Conservation (phyloP, 108 stramenopile genomes). For the Cyclotella cryptica region DNA sequence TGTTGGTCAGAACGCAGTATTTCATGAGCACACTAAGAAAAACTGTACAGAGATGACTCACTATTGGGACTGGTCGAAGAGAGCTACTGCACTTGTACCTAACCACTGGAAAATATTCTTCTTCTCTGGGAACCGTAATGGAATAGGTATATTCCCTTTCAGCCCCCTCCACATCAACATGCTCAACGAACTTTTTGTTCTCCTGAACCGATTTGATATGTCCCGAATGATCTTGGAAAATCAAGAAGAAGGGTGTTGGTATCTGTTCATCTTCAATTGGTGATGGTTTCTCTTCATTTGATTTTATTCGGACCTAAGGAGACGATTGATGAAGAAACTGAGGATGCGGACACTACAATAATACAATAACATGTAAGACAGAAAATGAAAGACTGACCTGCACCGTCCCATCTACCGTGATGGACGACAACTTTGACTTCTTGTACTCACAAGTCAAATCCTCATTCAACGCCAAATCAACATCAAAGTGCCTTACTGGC, state of each 20-base stretch:
- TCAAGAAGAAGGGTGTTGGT: slow-evolving; percentile 65
- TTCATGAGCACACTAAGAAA: slow-evolving; percentile 16
- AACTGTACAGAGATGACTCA: slow-evolving; percentile 53
- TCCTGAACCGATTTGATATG: slow-evolving; percentile 80
- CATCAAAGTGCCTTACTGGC: slow-evolving; percentile 26
- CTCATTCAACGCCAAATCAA: slow-evolving; percentile 81
- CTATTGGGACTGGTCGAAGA: slow-evolving; percentile 87
- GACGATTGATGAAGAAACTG: neutral
- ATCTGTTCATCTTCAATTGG: slow-evolving; percentile 7
- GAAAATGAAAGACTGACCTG: slow-evolving; percentile 47
- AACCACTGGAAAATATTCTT: slow-evolving; percentile 83
- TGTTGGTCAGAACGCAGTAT: neutral
- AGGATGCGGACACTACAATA: neutral
- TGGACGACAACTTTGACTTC: slow-evolving; percentile 73
- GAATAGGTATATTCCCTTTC: slow-evolving; percentile 60
- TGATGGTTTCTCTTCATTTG: slow-evolving; percentile 24
- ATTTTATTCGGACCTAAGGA: slow-evolving; percentile 42
- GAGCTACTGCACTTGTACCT: slow-evolving; percentile 78
- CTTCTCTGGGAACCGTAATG: slow-evolving; percentile 72
- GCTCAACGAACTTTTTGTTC: slow-evolving; percentile 77
- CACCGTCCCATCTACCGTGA: slow-evolving; percentile 80
- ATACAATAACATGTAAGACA: too few species aligned
- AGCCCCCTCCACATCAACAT: slow-evolving; percentile 36
- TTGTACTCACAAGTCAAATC: slow-evolving; percentile 89
- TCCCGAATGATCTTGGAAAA: slow-evolving; percentile 70